Percentiles rank a stretch among this genome's conserved stretches.
These are phyloP conservation scores for Saccharomycopsis capsularis DNA, from an alignment of 805 yeast species.

Conservation along the genomic window DNA sequence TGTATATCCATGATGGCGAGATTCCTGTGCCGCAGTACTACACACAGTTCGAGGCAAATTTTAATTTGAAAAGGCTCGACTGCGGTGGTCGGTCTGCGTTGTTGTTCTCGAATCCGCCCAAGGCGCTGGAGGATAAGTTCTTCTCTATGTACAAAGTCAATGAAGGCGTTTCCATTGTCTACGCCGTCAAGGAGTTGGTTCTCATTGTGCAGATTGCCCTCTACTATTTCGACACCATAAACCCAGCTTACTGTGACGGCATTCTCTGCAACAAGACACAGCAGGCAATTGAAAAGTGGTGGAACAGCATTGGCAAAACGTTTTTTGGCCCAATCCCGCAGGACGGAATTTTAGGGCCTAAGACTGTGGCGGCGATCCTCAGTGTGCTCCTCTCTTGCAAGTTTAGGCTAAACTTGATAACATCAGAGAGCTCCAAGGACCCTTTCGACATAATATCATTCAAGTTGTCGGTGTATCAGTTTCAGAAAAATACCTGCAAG, in stretches of 20 bases:
- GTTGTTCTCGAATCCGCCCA: constrained; percentile 61
- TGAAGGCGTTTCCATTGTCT: constrained; percentile 41
- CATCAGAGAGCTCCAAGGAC: constrained; percentile 44
- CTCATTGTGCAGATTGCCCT: constrained; percentile 68
- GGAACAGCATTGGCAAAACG: constrained; percentile 63
- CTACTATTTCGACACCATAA: constrained; percentile 68
- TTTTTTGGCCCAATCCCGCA: constrained; percentile 29
- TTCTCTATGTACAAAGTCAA: constrained; percentile 60
- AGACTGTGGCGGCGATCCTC: constrained; percentile 70
- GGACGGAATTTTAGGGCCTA: constrained; percentile 53
- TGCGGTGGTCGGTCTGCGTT: constrained; percentile 86
- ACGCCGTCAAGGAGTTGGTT: constrained; percentile 70
- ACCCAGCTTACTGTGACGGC: constrained; percentile 73
- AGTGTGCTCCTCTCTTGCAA: constrained; percentile 69
- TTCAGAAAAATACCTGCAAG: constrained; percentile 50
- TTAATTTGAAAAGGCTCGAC: constrained; percentile 64
- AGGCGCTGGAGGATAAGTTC: constrained; percentile 76
- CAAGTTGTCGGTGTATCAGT: constrained; percentile 58
- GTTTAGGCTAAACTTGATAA: constrained; percentile 48
- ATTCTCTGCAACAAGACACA: constrained; percentile 73
- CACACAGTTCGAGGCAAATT: constrained; percentile 54
- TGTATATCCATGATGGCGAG: constrained; percentile 4
- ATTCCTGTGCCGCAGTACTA: constrained; percentile 19
- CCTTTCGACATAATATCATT: constrained; percentile 73
- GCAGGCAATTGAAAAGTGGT: constrained; percentile 69